Conservation (phyloP, 2,329 filamentous ascomycete genomes). For the Lasiodiplodia gonubiensis region DNA sequence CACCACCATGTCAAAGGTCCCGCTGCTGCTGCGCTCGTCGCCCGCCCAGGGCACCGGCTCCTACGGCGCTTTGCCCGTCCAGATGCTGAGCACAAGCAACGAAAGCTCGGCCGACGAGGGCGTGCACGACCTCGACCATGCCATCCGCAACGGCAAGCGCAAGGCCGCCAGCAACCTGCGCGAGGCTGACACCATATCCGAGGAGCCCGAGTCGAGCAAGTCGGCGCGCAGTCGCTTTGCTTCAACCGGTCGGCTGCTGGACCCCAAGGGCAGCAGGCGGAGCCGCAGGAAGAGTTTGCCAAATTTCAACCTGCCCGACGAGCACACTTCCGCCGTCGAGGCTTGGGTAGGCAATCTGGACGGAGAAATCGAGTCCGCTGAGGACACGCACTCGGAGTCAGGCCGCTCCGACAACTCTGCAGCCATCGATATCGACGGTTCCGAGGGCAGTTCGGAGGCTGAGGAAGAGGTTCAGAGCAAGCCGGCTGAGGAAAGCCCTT, state of each 20-base stretch:
- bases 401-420: constrained; percentile 29
- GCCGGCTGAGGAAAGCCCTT: constrained; percentile 55
- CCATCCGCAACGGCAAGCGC: constrained; percentile 34
- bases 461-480: constrained; percentile 31
- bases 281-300: constrained; percentile 25
- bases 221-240: constrained; percentile 8
- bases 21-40: constrained; percentile 64
- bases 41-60: constrained; percentile 66
- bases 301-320: constrained; percentile 14
- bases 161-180: constrained; percentile 33
- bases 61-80: constrained; percentile 63
- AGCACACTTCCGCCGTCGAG: constrained; percentile 21
- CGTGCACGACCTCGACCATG: constrained; percentile 34
- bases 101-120: constrained; percentile 44
- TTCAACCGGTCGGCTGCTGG: constrained; percentile 12
- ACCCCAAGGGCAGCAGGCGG: constrained; percentile 15
- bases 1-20: constrained; percentile 56
- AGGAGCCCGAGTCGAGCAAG: constrained; percentile 24
- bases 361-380: constrained; percentile 10
- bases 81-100: constrained; percentile 47
- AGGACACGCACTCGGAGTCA: constrained; percentile 14
- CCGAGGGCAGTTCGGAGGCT: constrained; percentile 39
- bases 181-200: constrained; percentile 13
- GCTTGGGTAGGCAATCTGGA: constrained; percentile 24
- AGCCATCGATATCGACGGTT: constrained; percentile 38